These are phyloP conservation scores for Ascobolus immersus DNA, from an alignment of 495 filamentous ascomycete genomes.

Conservation along the genomic window DNA sequence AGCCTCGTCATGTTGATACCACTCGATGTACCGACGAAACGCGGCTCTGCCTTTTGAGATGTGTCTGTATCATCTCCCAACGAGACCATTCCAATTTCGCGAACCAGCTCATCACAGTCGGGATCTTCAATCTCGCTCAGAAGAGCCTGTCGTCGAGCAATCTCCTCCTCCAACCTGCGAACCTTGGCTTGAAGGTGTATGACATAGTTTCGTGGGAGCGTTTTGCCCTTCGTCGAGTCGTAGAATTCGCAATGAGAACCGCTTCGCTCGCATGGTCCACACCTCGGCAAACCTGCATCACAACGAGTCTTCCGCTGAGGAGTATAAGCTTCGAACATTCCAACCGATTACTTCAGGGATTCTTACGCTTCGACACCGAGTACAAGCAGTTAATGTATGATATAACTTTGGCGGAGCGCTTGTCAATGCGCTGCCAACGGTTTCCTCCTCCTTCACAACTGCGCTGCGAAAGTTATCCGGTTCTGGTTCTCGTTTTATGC, in stretches of 20 bases:
- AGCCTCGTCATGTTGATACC: conserved; percentile 80
- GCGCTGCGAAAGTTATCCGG: no score
- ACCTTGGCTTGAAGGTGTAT: conserved; percentile 65
- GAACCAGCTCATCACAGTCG: conserved; percentile 55
- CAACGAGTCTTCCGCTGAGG: conserved; percentile 73
- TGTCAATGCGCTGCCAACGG: no score
- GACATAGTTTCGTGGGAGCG: conserved; percentile 64
- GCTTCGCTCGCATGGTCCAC: conserved; percentile 74
- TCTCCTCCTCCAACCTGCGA: conserved; percentile 47
- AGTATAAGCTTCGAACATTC: conserved; percentile 3
- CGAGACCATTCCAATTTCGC: conserved; percentile 54
- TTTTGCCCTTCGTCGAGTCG: conserved; percentile 53
- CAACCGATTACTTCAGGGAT: conserved; percentile 5
- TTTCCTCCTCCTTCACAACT: no score
- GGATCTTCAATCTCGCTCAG: conserved; percentile 39
- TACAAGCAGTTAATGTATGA: conserved; percentile 70
- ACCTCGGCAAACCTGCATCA: conserved; percentile 70
- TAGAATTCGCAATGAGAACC: conserved; percentile 80
- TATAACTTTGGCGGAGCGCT: conserved; percentile 32
- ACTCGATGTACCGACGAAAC: conserved; percentile 75
- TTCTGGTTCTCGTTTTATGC: no score
- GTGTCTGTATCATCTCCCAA: conserved; percentile 50
- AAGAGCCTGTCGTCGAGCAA: conserved; percentile 28
- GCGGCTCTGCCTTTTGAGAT: conserved; percentile 57
- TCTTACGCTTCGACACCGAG: conserved; percentile 59